A percentile compares a stretch with the other conserved stretches of the same genome.
phyloP scores from a whole-genome alignment of 75 land plant species.

The Sequoia sempervirens region DNA sequence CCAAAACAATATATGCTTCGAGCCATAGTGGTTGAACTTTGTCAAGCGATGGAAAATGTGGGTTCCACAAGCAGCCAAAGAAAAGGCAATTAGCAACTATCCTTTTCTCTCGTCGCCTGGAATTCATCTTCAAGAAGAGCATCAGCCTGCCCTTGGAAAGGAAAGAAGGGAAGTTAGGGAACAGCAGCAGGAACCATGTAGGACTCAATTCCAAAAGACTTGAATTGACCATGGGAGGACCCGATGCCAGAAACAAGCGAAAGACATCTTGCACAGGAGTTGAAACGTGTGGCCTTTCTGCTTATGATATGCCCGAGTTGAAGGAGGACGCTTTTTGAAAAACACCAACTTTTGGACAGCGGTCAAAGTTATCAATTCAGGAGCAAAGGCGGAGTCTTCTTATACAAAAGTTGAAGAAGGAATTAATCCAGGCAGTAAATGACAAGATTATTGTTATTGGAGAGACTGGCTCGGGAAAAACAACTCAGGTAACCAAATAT shows the following conservation, averaged over 20 bases:
- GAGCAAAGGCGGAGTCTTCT: conserved; percentile 91
- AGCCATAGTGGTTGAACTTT: background rate
- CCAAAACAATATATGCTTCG: background rate
- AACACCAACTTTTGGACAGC: conserved; percentile 82
- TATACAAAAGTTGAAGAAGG: conserved; percentile 80
- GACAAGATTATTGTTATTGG: conserved; percentile 93
- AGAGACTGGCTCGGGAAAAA: conserved; percentile 95
- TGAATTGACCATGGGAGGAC: conserved; percentile 94
- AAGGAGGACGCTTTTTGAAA: conserved; percentile 91
- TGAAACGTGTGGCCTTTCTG: conserved; percentile 82
- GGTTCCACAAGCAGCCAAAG: background rate
- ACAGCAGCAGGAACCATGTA: conserved; percentile 91
- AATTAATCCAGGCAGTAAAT: conserved; percentile 78
- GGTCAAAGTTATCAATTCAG: conserved; percentile 81
- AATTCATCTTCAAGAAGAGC: background rate
- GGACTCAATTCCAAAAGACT: conserved; percentile 90
- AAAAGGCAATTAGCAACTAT: background rate
- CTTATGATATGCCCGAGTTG: conserved; percentile 96
- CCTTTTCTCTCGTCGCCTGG: background rate
- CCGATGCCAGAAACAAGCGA: conserved; percentile 95
- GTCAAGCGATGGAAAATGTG: background rate
- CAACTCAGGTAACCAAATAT: conserved; percentile 92
- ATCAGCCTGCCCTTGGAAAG: conserved; percentile 70
- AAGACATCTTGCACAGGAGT: conserved; percentile 87
- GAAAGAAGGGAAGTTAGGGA: conserved; percentile 82